phyloP scores from a whole-genome alignment of 73 alveolate species.

The Stentor roeselii region DNA sequence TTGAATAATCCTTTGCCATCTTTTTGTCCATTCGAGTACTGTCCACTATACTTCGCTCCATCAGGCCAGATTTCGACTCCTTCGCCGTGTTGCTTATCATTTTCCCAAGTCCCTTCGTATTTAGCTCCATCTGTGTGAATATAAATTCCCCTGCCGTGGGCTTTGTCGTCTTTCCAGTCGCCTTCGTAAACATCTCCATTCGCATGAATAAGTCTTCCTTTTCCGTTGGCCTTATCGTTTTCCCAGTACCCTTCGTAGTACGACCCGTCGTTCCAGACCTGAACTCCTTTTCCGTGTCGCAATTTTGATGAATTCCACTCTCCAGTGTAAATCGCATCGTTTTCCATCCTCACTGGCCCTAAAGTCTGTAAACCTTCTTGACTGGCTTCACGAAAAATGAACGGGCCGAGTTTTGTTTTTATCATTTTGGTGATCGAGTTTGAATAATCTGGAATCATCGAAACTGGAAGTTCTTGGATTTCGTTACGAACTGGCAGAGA shows the following conservation, averaged over 20 bases:
- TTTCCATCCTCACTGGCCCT: not conserved
- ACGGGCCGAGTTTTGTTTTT: not conserved
- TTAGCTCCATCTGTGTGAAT: constrained; percentile 56
- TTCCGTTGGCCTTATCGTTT: constrained; percentile 45
- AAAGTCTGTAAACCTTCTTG: not conserved
- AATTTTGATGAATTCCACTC: constrained; percentile 24
- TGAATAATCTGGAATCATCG: not conserved
- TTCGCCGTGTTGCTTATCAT: constrained; percentile 40
- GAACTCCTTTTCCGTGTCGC: constrained; percentile 47
- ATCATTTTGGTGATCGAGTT: not conserved
- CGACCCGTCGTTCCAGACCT: constrained; percentile 51
- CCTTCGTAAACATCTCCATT: constrained; percentile 55
- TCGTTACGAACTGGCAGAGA: no score
- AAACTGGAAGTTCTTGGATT: no score
- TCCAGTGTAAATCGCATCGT: constrained; percentile 3
- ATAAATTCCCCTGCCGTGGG: constrained; percentile 49
- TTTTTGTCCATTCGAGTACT: constrained; percentile 19
- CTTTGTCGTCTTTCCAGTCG: constrained; percentile 46
- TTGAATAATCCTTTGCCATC: constrained; percentile 5
- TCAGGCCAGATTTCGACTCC: constrained; percentile 19
- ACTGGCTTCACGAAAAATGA: not conserved
- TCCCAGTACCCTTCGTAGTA: constrained; percentile 51
- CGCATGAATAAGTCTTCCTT: constrained; percentile 56
- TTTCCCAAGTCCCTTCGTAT: constrained; percentile 44
- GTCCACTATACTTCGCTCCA: not conserved